Percentiles rank a stretch among this genome's conserved stretches.
Evolutionary conservation across 108 stramenopile species (phyloP).

Genomic region (Skeletonema grethae): DNA sequence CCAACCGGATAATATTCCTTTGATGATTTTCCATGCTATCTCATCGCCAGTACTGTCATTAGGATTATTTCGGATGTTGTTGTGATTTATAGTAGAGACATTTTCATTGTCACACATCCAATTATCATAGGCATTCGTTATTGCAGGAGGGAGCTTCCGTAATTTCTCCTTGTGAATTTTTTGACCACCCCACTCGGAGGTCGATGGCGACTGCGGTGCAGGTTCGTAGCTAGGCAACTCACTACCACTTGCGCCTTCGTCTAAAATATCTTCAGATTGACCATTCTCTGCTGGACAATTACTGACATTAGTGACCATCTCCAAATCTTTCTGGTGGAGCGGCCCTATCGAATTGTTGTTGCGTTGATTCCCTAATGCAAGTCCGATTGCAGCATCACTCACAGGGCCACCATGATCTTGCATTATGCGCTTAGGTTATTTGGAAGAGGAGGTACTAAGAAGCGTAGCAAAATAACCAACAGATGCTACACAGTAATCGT

Average conservation of each 20-base stretch:
- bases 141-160: not conserved
- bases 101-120: not conserved
- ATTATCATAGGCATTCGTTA: conserved; percentile 1
- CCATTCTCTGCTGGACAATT: too few species aligned
- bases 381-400: not conserved
- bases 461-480: too few species aligned
- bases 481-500: too few species aligned
- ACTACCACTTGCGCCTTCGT: not conserved
- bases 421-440: too few species aligned
- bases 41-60: not conserved
- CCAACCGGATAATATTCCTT: conserved; percentile 4
- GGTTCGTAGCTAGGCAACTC: too few species aligned
- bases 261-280: not conserved
- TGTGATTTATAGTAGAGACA: too few species aligned
- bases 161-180: not conserved
- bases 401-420: not conserved
- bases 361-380: not conserved
- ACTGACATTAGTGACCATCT: not conserved
- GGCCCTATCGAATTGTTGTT: not conserved
- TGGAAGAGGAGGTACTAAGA: too few species aligned
- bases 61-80: not conserved
- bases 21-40: conserved; percentile 17
- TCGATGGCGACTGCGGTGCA: too few species aligned
- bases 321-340: not conserved
- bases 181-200: not conserved